phyloP scores from a whole-genome alignment of 2,329 filamentous ascomycete species.

The Colletotrichum acutatum region DNA sequence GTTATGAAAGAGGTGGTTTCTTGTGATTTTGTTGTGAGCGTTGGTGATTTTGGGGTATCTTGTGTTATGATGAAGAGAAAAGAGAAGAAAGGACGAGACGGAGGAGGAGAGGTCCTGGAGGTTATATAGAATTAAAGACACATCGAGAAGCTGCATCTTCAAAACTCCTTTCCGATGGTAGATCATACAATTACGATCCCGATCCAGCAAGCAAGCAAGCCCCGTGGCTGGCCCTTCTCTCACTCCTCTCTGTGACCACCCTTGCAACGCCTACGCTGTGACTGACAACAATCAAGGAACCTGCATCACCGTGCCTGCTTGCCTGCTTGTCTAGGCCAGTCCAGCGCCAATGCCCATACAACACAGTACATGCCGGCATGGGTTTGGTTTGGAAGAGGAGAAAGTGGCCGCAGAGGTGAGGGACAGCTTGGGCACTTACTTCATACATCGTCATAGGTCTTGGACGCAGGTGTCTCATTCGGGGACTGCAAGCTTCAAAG shows the following conservation, averaged over 20 bases:
- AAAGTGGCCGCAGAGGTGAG: neutral
- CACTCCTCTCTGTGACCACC: neutral
- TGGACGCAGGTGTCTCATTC: slow-evolving; percentile 29
- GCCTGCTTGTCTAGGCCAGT: slow-evolving; percentile 1
- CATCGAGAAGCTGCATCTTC: slow-evolving; percentile 14
- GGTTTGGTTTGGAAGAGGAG: neutral
- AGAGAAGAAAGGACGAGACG: neutral
- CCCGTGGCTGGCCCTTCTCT: neutral
- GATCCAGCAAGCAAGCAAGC: slow-evolving; percentile 2
- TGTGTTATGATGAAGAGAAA: slow-evolving; percentile 35
- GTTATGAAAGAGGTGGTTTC: slow-evolving; percentile 1
- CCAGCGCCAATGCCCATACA: slow-evolving; percentile 5
- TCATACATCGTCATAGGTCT: slow-evolving; percentile 37
- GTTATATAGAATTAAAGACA: slow-evolving; percentile 32
- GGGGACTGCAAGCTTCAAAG: slow-evolving; percentile 29
- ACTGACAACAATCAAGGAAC: slow-evolving; percentile 29
- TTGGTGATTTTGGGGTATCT: slow-evolving; percentile 33
- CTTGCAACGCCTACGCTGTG: slow-evolving; percentile 5
- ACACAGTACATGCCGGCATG: slow-evolving; percentile 22
- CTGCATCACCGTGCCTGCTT: slow-evolving; percentile 6
- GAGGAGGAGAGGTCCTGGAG: slow-evolving; percentile 18
- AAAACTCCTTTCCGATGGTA: neutral
- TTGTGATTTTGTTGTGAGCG: slow-evolving; percentile 8
- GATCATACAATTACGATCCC: slow-evolving; percentile 13
- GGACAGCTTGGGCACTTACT: slow-evolving; percentile 20